Conservation (phyloP, 2,329 filamentous ascomycete genomes). For the Phialemoniopsis sp. region DNA sequence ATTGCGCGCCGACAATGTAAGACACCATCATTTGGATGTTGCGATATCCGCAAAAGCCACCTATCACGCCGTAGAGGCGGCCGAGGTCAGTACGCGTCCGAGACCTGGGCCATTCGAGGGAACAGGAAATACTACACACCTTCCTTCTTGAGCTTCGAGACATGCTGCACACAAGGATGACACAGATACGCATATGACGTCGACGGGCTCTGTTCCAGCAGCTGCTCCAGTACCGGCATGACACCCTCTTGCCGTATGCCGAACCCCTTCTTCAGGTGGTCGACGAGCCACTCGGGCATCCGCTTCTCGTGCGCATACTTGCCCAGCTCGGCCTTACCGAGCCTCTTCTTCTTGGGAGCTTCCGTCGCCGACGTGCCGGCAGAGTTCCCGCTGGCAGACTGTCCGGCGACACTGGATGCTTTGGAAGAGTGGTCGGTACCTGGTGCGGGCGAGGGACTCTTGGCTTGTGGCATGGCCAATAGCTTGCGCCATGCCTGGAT, state of each 20-base stretch:
- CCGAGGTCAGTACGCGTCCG: no score
- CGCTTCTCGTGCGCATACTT: slow-evolving; percentile 67
- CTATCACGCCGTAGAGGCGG: no score
- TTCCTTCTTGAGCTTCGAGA: slow-evolving; percentile 78
- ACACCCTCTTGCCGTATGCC: slow-evolving; percentile 55
- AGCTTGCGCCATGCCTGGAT: slow-evolving; percentile 23
- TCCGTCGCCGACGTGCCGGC: slow-evolving; percentile 1
- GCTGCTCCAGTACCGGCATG: slow-evolving; percentile 56
- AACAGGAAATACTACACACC: slow-evolving; percentile 34
- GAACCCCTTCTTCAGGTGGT: slow-evolving; percentile 56
- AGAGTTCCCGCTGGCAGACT: background rate
- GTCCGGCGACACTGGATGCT: background rate
- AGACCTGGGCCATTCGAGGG: no score
- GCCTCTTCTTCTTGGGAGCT: slow-evolving; percentile 7
- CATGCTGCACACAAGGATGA: slow-evolving; percentile 68
- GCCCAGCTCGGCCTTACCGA: slow-evolving; percentile 60
- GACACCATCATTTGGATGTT: slow-evolving; percentile 92
- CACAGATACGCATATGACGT: slow-evolving; percentile 77
- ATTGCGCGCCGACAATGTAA: slow-evolving; percentile 61
- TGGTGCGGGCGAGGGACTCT: background rate
- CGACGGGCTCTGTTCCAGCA: slow-evolving; percentile 60
- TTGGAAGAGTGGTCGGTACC: background rate
- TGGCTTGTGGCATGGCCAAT: slow-evolving; percentile 11
- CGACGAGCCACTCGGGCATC: slow-evolving; percentile 68
- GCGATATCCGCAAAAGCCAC: slow-evolving; percentile 90